These are phyloP conservation scores for Talaromyces islandicus DNA, from an alignment of 2,329 filamentous ascomycete genomes.

Conservation along the genomic window DNA sequence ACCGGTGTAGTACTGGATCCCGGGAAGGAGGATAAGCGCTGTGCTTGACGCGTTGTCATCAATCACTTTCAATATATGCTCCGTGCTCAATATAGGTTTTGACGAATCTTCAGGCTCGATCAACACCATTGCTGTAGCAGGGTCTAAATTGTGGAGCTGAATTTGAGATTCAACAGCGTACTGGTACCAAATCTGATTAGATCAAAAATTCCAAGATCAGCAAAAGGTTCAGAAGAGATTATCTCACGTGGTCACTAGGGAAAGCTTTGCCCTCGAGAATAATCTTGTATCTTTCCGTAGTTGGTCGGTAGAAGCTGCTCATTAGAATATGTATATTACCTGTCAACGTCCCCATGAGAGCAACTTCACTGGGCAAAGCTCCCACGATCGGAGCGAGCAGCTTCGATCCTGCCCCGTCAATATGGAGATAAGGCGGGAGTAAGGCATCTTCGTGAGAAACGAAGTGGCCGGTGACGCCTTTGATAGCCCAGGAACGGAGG, in stretches of 20 bases:
- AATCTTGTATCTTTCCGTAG: conserved; percentile 63
- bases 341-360: conserved; percentile 83
- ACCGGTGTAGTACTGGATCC: conserved; percentile 87
- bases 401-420: conserved; percentile 67
- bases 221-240: neutral
- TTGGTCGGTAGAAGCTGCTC: conserved; percentile 76
- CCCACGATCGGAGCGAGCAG: conserved; percentile 71
- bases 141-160: conserved; percentile 60
- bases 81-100: conserved; percentile 59
- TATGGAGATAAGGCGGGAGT: conserved; percentile 67
- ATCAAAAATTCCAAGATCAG: neutral
- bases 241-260: conserved; percentile 72
- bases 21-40: conserved; percentile 73
- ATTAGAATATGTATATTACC: conserved; percentile 75
- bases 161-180: conserved; percentile 83
- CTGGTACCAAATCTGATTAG: conserved; percentile 34
- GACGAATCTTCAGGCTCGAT: conserved; percentile 56
- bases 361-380: conserved; percentile 65
- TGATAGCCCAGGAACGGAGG: conserved; percentile 74
- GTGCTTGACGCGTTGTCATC: conserved; percentile 66
- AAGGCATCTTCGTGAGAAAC: conserved; percentile 60
- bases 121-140: conserved; percentile 64
- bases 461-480: conserved; percentile 83
- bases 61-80: conserved; percentile 66
- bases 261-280: conserved; percentile 88